Evolutionary conservation across 2,329 filamentous ascomycete genomes (phyloP), one percentile per base, ranked within the genome.

Genomic region (Periconia digitata): DNA sequence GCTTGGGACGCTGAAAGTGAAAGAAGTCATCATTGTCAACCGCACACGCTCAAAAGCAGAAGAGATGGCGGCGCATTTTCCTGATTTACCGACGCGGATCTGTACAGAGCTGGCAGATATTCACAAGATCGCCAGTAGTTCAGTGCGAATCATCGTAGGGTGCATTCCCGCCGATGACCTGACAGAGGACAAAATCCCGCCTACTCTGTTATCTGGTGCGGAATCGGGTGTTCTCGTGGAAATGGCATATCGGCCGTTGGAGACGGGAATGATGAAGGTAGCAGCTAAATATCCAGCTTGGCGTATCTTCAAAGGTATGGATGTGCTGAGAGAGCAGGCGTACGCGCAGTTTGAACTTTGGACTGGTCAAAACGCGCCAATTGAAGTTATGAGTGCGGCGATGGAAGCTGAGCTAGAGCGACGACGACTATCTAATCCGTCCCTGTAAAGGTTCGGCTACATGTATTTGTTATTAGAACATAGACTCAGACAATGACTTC

Each of bases 1-100:
- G 1, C 73, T 92, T 55, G 79, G 84, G 60, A 83, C 82, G 60
- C 89, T 92, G 69, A 79, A 81, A 47, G 85, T 82, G 32, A 82
- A 78, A 20, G 77, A 77, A 32, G 85, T 92, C 55, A 92, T 92
- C 70, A 78, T 92, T 32, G 86, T 91, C 43, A 92, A 92, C 71
- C 81, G 89, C 56, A 77, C 84, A n/a, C 88, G 89, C 0, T 76
- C 76, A 58, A 86, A 84, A 0, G 69, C 76, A 1, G 79, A 79
- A 22, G 89, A 92, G 74, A 73, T 77, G 23, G 73, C 75, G 36
- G 82, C 86, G 3, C 75, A 88, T 1, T 3, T 79, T 81, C 43
- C 51, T 81, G 27, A 55, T 55, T 20, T 77, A 76, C 44, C 63
- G 75, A 22, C 72, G 79, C 51, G 86, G 86, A 69, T 87, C 86